These are phyloP conservation scores for Penicillium sp. DNA, from an alignment of 2,329 filamentous ascomycete species.

Conservation along the genomic window DNA sequence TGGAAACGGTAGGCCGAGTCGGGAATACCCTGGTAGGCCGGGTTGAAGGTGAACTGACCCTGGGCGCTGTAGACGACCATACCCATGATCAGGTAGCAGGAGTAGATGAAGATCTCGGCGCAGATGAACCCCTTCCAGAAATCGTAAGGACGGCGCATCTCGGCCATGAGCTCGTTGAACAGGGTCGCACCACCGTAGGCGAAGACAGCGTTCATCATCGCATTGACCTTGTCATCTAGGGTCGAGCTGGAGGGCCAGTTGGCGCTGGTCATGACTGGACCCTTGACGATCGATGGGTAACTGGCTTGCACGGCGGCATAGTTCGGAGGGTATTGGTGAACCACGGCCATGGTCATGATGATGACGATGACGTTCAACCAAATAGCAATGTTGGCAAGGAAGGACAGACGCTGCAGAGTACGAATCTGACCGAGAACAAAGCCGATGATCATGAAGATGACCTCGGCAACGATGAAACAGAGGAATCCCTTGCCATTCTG, in stretches of 20 bases:
- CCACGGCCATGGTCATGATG: constrained; percentile 56
- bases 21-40: constrained; percentile 27
- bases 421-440: constrained; percentile 58
- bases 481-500: constrained; percentile 36
- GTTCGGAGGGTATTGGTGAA: constrained; percentile 51
- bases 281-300: constrained; percentile 30
- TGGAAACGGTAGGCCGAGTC: constrained; percentile 13
- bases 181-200: constrained; percentile 31
- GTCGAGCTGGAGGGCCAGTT: constrained; percentile 8
- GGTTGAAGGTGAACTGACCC: constrained; percentile 51
- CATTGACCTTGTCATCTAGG: constrained; percentile 22
- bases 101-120: constrained; percentile 37
- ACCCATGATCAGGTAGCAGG: constrained; percentile 34
- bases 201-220: constrained; percentile 29
- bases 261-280: constrained; percentile 37
- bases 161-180: constrained; percentile 32
- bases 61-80: constrained; percentile 37
- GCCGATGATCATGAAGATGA: constrained; percentile 52
- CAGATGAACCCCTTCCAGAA: constrained; percentile 36
- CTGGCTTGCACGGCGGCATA: constrained; percentile 33
- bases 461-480: constrained; percentile 54
- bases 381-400: constrained; percentile 53
- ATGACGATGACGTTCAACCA: constrained; percentile 57
- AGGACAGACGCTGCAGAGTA: constrained; percentile 42
- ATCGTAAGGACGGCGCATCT: constrained; percentile 35